Base-by-base conservation (phyloP, 2,329 filamentous ascomycete genomes). In the Fusarium mangiferae region DNA sequence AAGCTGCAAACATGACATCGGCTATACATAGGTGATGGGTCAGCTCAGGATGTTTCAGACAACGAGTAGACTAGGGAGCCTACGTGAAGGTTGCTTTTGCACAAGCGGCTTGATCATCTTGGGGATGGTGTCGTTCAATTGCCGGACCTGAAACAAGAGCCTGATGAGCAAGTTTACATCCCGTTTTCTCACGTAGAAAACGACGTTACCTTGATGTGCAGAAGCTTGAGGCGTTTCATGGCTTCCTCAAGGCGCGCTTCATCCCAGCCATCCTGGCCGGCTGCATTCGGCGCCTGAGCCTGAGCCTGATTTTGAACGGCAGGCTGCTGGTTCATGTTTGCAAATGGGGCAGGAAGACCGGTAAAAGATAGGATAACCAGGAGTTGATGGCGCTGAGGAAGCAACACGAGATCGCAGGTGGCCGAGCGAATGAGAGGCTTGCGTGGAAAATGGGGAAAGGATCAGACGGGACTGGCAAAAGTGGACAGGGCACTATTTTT, bases 191-290 rank as follows among this genome's bases (percentile, higher is more conserved):
- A 26, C 38, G 38, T 70, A 51, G 41, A 57, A 63, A 56, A 61
- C 46, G 59, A 39, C 30, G 41, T 54, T 85, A 86, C 88, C 84
- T 88, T 86, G 75, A 88, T 82, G 75, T 90, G 87, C n/a, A 90
- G 80, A 52, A 87, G 81, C 74, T 88, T 87, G 59, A 90, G 82
- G 39, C 85, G 83, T 75, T 86, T 81, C 75, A 90, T 82, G 30
- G 85, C 85, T 66, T 84, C 82, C 67, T 87, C 84, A 12, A 90
- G 82, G 66, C 84, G 84, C 62, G 85, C 82, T 78, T 90, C 87
- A 54, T 88, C 84, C 81, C 83, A 83, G 14, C 80, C 77, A 62
- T 83, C 82, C 44, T 80, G 78, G 56, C 70, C 73, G 38, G 66
- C 71, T 59, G 58, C 74, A 58, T 68, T 68, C 41, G 66, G 67